phyloP scores from a whole-genome alignment of 108 stramenopile species.

The Skeletonema menzelii region DNA sequence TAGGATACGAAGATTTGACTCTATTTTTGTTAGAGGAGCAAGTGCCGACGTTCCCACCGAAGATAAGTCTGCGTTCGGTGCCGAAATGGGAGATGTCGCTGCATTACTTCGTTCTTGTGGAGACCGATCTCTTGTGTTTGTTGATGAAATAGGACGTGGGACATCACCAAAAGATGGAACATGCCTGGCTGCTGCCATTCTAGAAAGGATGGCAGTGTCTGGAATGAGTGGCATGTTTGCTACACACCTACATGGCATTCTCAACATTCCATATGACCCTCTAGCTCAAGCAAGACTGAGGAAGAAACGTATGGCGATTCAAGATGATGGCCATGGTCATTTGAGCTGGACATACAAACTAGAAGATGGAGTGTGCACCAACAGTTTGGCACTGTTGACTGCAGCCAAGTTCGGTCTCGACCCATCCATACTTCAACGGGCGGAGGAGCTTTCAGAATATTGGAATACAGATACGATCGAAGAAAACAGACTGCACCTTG shows the following conservation, averaged over 20 bases:
- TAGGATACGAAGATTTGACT: constrained; percentile 76
- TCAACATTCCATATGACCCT: constrained; percentile 27
- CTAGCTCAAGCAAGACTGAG: constrained; percentile 29
- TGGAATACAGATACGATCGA: constrained; percentile 14
- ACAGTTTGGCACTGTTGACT: constrained; percentile 85
- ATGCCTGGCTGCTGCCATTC: constrained; percentile 79
- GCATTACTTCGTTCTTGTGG: constrained; percentile 85
- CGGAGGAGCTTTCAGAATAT: constrained; percentile 57
- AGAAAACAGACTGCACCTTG: neutral
- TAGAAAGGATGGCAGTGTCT: constrained; percentile 71
- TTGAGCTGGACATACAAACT: constrained; percentile 81
- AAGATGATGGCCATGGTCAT: constrained; percentile 23
- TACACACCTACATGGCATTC: constrained; percentile 67
- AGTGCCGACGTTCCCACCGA: constrained; percentile 92
- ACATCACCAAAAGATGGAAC: constrained; percentile 92
- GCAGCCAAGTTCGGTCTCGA: constrained; percentile 81
- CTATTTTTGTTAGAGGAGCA: constrained; percentile 89
- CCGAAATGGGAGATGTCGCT: constrained; percentile 95
- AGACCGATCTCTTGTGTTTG: constrained; percentile 81
- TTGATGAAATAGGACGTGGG: constrained; percentile 96
- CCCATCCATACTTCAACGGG: constrained; percentile 68
- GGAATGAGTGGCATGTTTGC: constrained; percentile 88
- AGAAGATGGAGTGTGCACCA: constrained; percentile 85
- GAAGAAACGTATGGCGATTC: constrained; percentile 47
- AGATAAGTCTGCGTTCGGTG: constrained; percentile 91